Evolutionary conservation across 352 stramenopile genomes (phyloP).

Genomic region (Pelagophyceae sp.): DNA sequence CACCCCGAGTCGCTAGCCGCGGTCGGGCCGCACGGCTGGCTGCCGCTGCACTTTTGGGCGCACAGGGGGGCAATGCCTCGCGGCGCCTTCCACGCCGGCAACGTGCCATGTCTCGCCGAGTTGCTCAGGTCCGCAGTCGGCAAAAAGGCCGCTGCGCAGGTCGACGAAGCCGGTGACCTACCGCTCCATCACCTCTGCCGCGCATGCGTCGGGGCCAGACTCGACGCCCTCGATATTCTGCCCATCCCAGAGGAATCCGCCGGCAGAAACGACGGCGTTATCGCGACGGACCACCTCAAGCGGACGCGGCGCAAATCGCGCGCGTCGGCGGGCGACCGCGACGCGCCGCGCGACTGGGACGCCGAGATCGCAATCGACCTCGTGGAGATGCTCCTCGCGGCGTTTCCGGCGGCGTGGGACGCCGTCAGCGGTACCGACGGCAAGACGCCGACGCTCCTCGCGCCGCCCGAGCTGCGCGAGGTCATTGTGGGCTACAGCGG

Average conservation of each 20-base stretch:
- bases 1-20: neutral
- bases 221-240: neutral
- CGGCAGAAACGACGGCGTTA: too few species aligned
- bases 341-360: neutral
- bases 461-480: conserved; percentile 8
- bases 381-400: neutral
- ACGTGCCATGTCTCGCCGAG: neutral
- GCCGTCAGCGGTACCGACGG: neutral
- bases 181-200: neutral
- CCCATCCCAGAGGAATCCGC: neutral
- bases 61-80: neutral
- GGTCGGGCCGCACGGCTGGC: neutral
- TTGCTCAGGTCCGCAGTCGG: neutral
- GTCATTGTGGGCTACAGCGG: neutral
- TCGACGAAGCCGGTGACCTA: neutral
- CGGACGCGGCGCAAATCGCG: too few species aligned
- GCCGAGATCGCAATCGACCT: neutral
- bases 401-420: neutral
- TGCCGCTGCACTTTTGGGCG: neutral
- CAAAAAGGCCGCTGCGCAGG: neutral
- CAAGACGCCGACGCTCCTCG: neutral
- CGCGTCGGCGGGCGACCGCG: neutral
- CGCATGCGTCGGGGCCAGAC: neutral
- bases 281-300: too few species aligned
- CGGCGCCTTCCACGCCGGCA: neutral